Conservation (phyloP, 495 filamentous ascomycete genomes). For the Penicillium crystallinum region DNA sequence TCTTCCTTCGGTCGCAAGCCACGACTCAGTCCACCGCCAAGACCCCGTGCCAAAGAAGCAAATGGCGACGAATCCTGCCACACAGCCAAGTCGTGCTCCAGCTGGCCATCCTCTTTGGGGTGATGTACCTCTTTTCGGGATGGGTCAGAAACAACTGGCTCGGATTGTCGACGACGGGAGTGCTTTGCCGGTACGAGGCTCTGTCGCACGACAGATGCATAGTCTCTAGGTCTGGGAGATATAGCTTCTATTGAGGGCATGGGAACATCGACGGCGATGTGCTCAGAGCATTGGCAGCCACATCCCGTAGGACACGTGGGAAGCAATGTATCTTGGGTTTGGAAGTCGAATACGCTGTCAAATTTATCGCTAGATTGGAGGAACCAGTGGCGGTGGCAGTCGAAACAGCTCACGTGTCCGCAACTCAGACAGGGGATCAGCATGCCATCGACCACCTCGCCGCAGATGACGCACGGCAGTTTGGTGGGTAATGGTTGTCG, state of each 20-base stretch:
- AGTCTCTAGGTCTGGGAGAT: slow-evolving; percentile 9
- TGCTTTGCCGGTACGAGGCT: slow-evolving; percentile 15
- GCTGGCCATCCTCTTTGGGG: slow-evolving; percentile 18
- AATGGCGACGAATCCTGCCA: slow-evolving; percentile 42
- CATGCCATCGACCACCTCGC: slow-evolving; percentile 43
- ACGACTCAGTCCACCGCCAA: slow-evolving; percentile 41
- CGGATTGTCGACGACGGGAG: slow-evolving; percentile 22
- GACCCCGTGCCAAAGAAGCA: slow-evolving; percentile 41
- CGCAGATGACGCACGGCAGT: slow-evolving; percentile 44
- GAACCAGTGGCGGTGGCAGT: slow-evolving; percentile 44
- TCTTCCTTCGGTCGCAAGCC: slow-evolving; percentile 34
- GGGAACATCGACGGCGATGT: slow-evolving; percentile 29
- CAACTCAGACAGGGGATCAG: slow-evolving; percentile 48
- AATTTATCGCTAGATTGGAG: slow-evolving; percentile 12
- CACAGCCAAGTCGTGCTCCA: slow-evolving; percentile 34
- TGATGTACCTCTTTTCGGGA: slow-evolving; percentile 5
- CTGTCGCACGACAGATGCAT: not conserved
- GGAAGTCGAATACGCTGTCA: slow-evolving; percentile 5
- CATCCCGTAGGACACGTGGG: slow-evolving; percentile 44
- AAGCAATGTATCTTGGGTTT: slow-evolving; percentile 11
- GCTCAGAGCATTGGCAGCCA: slow-evolving; percentile 47
- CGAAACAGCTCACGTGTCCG: slow-evolving; percentile 48
- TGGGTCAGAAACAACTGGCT: slow-evolving; percentile 11
- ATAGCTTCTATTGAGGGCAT: slow-evolving; percentile 20
- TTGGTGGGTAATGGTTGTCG: slow-evolving; percentile 36